Percentiles rank a stretch among this genome's conserved stretches.
These are phyloP conservation scores for Podaxis sp. DNA, from an alignment of 768 basidiomycete genomes.

Conservation along the genomic window DNA sequence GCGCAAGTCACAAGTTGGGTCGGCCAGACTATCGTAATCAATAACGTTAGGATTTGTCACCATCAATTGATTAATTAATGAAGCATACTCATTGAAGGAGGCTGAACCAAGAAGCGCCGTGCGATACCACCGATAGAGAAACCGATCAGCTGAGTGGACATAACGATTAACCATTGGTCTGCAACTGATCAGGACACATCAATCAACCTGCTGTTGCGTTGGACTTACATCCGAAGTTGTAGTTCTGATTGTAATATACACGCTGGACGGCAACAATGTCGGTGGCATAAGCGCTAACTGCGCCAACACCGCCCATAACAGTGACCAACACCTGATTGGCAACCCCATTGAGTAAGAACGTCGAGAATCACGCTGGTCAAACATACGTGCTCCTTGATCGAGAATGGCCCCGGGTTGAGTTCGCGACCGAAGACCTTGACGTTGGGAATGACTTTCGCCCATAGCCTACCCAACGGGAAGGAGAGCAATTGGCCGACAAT, in stretches of 20 bases:
- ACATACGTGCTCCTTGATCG: constrained; percentile 72
- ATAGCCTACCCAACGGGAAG: constrained; percentile 63
- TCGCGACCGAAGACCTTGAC: constrained; percentile 50
- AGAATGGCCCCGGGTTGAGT: constrained; percentile 70
- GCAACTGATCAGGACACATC: constrained; percentile 4
- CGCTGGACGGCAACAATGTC: constrained; percentile 78
- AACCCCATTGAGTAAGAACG: constrained; percentile 22
- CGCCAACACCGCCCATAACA: constrained; percentile 44
- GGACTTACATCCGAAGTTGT: constrained; percentile 54
- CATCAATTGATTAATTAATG: neutral
- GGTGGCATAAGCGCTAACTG: constrained; percentile 65
- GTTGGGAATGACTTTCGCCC: constrained; percentile 55
- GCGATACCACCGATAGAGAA: constrained; percentile 77
- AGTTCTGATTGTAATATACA: constrained; percentile 67
- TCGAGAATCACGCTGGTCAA: constrained; percentile 23
- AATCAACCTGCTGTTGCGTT: neutral
- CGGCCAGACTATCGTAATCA: constrained; percentile 67
- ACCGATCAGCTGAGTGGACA: constrained; percentile 76
- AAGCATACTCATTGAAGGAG: constrained; percentile 63
- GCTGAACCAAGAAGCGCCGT: constrained; percentile 76
- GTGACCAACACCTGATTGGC: constrained; percentile 50
- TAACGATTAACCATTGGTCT: constrained; percentile 81
- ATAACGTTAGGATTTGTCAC: neutral
- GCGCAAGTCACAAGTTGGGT: constrained; percentile 71
- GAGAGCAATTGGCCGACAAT: constrained; percentile 70